Percentiles rank a stretch among this genome's conserved stretches.
Conservation (phyloP, 306 rosid genomes). For the Pyrus betulifolia region DNA sequence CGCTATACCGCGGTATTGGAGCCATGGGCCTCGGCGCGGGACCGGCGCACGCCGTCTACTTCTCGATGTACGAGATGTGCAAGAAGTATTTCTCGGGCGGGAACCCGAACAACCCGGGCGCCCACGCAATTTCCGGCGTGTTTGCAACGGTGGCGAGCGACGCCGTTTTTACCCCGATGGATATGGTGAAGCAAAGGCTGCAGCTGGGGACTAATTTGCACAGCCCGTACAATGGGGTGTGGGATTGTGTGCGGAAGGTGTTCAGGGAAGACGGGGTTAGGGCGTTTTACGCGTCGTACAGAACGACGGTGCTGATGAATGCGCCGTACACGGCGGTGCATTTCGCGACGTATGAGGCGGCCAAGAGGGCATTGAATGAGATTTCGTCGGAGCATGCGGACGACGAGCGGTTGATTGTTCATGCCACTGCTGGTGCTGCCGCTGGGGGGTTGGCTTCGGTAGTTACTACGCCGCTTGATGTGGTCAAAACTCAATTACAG, state of each 20-base stretch:
- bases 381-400: slow-evolving; percentile 47
- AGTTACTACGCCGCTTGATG: slow-evolving; percentile 72
- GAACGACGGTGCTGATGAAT: slow-evolving; percentile 78
- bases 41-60: slow-evolving; percentile 86
- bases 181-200: slow-evolving; percentile 88
- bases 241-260: slow-evolving; percentile 64
- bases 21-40: slow-evolving; percentile 96
- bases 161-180: slow-evolving; percentile 83
- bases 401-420: slow-evolving; percentile 54
- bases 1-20: slow-evolving; percentile 74
- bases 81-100: slow-evolving; percentile 55
- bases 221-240: slow-evolving; percentile 65
- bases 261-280: slow-evolving; percentile 60
- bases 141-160: slow-evolving; percentile 73
- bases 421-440: slow-evolving; percentile 74
- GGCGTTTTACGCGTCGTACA: slow-evolving; percentile 70
- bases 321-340: slow-evolving; percentile 79
- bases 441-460: slow-evolving; percentile 72
- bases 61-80: slow-evolving; percentile 54
- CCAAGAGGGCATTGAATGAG: slow-evolving; percentile 43
- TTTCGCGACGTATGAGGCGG: slow-evolving; percentile 58
- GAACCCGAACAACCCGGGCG: slow-evolving; percentile 35
- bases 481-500: slow-evolving; percentile 73
- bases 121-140: slow-evolving; percentile 68
- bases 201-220: slow-evolving; percentile 61